Percentiles rank a stretch among this genome's conserved stretches.
phyloP scores from a whole-genome alignment of 2,329 filamentous ascomycete genomes.

The Trichoderma koningii region DNA sequence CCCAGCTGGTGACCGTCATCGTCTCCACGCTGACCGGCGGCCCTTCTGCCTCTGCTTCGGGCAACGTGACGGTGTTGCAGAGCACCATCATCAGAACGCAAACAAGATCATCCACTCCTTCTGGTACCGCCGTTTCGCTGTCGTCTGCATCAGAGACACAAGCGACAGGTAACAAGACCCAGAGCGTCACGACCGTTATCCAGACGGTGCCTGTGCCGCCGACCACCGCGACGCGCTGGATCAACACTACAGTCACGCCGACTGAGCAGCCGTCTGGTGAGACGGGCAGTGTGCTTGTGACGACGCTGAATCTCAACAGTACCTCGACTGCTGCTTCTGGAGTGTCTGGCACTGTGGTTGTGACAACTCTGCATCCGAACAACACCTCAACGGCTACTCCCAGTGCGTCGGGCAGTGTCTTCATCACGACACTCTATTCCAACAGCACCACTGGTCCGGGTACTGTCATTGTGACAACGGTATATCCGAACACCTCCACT shows the following conservation, averaged over 20 bases:
- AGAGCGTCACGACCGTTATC: neutral
- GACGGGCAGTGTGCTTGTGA: conserved; percentile 3
- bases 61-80: neutral
- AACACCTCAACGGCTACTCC: conserved; percentile 15
- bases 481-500: too few relatives aligned
- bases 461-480: too few relatives aligned
- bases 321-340: conserved; percentile 16
- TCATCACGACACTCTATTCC: too few relatives aligned
- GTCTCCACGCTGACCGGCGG: conserved; percentile 17
- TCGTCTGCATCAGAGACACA: neutral
- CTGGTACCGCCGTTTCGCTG: conserved; percentile 3
- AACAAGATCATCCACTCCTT: neutral
- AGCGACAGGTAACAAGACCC: neutral
- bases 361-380: conserved; percentile 19
- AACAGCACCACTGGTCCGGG: too few relatives aligned
- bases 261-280: conserved; percentile 3
- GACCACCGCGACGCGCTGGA: neutral
- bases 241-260: neutral
- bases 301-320: conserved; percentile 20
- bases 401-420: neutral
- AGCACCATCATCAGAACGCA: conserved; percentile 3
- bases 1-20: conserved; percentile 20
- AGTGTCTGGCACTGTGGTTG: neutral
- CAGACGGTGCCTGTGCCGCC: neutral
- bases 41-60: conserved; percentile 2